Conservation (phyloP, 352 stramenopile species). For the Globisporangium acanthophoron region DNA sequence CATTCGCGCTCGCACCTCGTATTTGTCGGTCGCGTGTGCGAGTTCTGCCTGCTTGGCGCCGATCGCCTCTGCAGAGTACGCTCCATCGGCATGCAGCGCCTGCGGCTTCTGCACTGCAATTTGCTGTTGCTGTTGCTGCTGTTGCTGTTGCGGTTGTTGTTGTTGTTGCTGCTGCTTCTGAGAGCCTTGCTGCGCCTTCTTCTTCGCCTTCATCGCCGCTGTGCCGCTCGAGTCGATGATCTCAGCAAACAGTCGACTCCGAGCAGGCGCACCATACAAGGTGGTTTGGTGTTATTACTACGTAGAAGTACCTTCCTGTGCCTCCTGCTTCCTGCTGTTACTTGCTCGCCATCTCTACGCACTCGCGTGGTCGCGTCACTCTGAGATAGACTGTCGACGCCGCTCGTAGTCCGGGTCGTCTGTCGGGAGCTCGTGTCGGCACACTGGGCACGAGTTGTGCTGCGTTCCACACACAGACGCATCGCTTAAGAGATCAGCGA, state of each 20-base stretch:
- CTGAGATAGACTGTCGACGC: slow-evolving; percentile 24
- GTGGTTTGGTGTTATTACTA: not conserved
- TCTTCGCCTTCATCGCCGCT: not conserved
- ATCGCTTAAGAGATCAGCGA: not conserved
- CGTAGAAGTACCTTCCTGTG: too few species aligned
- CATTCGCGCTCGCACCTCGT: slow-evolving; percentile 20
- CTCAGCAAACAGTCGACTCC: not conserved
- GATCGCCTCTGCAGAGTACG: not conserved
- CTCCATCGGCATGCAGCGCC: not conserved
- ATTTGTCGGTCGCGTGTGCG: slow-evolving; percentile 30
- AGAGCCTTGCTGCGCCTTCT: not conserved
- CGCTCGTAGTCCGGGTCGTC: slow-evolving; percentile 80
- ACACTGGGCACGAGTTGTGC: slow-evolving; percentile 87
- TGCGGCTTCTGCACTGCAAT: not conserved
- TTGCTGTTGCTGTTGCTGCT: not conserved
- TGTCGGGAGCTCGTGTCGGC: slow-evolving; percentile 77
- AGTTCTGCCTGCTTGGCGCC: slow-evolving; percentile 15
- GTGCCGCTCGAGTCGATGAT: not conserved
- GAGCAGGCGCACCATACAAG: not conserved
- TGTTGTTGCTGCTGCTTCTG: not conserved
- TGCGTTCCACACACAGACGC: slow-evolving; percentile 11
- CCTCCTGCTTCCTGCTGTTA: not conserved
- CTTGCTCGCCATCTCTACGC: not conserved
- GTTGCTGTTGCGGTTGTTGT: not conserved
- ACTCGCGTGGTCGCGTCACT: slow-evolving; percentile 2